A percentile compares a stretch with the other conserved stretches of the same genome.
Evolutionary conservation across 352 stramenopile genomes (phyloP).

Genomic region (Globisporangium radiosum): DNA sequence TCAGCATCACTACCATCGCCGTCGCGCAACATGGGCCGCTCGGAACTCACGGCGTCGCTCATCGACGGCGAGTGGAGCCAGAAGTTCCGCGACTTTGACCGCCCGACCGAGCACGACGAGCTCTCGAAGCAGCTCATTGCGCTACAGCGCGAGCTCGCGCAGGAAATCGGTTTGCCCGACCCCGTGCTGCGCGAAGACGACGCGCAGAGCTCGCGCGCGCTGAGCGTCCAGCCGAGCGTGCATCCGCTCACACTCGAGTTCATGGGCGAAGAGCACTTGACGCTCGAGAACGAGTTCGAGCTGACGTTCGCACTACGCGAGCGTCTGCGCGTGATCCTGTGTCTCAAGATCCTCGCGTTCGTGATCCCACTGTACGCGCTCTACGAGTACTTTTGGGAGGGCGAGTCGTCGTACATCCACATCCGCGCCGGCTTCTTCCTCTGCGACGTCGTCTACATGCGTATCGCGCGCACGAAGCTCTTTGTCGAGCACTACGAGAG

Average conservation of each 20-base stretch:
- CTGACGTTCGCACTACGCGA: constrained; percentile 69
- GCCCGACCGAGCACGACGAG: constrained; percentile 69
- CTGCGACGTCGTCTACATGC: constrained; percentile 68
- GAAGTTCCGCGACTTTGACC: constrained; percentile 77
- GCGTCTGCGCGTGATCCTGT: constrained; percentile 54
- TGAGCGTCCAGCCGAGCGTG: constrained; percentile 61
- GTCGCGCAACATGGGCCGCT: constrained; percentile 14
- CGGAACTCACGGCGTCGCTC: constrained; percentile 39
- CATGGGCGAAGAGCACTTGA: constrained; percentile 77
- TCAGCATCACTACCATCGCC: not conserved
- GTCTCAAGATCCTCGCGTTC: constrained; percentile 60
- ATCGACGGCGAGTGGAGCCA: constrained; percentile 73
- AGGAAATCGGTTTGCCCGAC: constrained; percentile 67
- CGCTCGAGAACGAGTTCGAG: constrained; percentile 71
- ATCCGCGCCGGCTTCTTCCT: constrained; percentile 66
- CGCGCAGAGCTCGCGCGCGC: constrained; percentile 43
- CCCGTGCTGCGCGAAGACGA: constrained; percentile 63
- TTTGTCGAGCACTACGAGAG: constrained; percentile 78
- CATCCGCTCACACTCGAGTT: constrained; percentile 79
- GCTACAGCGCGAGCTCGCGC: constrained; percentile 60
- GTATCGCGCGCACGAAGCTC: constrained; percentile 48
- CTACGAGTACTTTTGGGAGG: constrained; percentile 65
- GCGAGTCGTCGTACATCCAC: constrained; percentile 49
- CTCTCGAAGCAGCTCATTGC: constrained; percentile 68
- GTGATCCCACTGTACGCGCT: constrained; percentile 68